Percentiles rank a stretch among this genome's conserved stretches.
Conservation (phyloP, 495 filamentous ascomycete genomes). For the Penicillium bialowiezense region DNA sequence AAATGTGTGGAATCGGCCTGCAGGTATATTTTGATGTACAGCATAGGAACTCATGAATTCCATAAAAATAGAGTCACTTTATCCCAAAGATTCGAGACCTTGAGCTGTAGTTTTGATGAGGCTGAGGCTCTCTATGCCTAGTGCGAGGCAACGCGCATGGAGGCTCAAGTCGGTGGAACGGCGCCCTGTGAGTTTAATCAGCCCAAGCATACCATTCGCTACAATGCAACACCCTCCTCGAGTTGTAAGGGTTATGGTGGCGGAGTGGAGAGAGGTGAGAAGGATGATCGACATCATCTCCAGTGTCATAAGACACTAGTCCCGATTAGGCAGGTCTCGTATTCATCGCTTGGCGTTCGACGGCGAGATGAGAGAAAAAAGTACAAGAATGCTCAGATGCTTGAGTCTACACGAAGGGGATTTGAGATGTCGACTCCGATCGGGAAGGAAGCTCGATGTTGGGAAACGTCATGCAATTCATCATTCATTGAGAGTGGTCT, state of each 20-base stretch:
- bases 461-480: constrained; percentile 13
- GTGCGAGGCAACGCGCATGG: not conserved
- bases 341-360: constrained; percentile 12
- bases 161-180: not conserved
- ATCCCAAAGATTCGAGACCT: not conserved
- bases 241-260: too few species aligned
- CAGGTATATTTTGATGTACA: too few species aligned
- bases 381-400: too few species aligned
- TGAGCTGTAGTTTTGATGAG: not conserved
- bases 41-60: too few species aligned
- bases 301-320: constrained; percentile 10
- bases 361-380: not conserved
- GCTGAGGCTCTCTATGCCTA: not conserved
- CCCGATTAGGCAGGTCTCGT: constrained; percentile 19
- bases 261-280: not conserved
- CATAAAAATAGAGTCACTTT: too few species aligned
- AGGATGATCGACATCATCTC: constrained; percentile 7
- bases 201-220: not conserved
- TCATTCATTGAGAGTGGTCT: constrained; percentile 11
- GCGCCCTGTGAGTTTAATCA: not conserved
- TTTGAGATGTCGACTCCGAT: too few species aligned
- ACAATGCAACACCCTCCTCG: too few species aligned
- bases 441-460: not conserved
- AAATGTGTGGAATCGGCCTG: not conserved
- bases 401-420: too few species aligned